Conservation (phyloP, 305 asterid species). For the Solanum hybrid region DNA sequence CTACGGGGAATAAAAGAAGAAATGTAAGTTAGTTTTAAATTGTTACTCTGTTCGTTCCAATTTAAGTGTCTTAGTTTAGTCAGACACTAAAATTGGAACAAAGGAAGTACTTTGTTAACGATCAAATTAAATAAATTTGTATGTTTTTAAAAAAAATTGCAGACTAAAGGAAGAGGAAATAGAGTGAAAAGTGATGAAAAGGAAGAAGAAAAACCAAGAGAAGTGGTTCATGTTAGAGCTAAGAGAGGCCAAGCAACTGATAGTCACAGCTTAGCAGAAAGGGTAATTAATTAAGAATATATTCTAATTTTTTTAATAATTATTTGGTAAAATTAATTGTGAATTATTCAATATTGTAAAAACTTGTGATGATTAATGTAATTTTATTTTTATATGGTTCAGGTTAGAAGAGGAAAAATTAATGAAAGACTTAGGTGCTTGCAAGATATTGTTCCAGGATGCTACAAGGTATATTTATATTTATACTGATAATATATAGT, state of each 20-base stretch:
- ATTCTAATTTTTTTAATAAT: background rate
- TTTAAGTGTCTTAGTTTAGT: background rate
- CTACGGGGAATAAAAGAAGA: constrained; percentile 29
- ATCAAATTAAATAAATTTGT: background rate
- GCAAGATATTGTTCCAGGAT: constrained; percentile 91
- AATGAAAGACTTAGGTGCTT: constrained; percentile 70
- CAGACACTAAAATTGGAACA: background rate
- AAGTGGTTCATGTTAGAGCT: constrained; percentile 89
- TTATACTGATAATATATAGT: background rate
- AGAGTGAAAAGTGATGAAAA: constrained; percentile 26
- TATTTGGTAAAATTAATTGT: background rate
- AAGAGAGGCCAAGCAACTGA: constrained; percentile 90
- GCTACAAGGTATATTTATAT: constrained; percentile 52
- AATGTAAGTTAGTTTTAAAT: constrained; percentile 22
- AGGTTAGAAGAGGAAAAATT: constrained; percentile 87
- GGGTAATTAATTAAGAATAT: constrained; percentile 29
- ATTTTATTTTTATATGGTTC: background rate
- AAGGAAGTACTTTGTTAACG: background rate
- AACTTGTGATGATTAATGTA: background rate
- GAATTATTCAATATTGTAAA: background rate
- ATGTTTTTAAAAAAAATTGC: background rate
- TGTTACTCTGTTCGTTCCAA: background rate
- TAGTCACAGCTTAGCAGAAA: constrained; percentile 94
- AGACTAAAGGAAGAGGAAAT: constrained; percentile 35
- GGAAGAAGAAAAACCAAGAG: constrained; percentile 33